phyloP scores from a whole-genome alignment of 768 basidiomycete species.

The Inosperma sp. region DNA sequence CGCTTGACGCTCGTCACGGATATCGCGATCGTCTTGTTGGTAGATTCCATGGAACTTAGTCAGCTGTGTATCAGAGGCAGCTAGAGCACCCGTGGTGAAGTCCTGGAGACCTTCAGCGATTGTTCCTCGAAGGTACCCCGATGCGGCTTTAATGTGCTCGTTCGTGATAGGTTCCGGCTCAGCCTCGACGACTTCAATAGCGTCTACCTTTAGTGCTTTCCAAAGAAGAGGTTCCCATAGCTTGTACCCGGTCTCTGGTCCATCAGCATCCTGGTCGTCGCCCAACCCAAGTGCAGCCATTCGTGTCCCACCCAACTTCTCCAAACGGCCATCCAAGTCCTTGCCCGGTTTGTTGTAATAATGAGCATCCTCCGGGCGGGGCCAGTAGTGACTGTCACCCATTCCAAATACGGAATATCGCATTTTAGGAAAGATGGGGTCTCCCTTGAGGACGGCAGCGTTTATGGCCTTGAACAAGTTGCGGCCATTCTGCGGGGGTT shows the following conservation, averaged over 20 bases:
- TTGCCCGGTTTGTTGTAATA: slow-evolving; percentile 98
- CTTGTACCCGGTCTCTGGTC: slow-evolving; percentile 93
- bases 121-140: slow-evolving; percentile 89
- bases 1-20: slow-evolving; percentile 90
- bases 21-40: slow-evolving; percentile 97
- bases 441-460: slow-evolving; percentile 54
- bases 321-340: slow-evolving; percentile 79
- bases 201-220: slow-evolving; percentile 92
- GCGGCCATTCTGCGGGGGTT: slow-evolving; percentile 95
- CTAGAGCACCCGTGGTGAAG: slow-evolving; percentile 82
- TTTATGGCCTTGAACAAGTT: slow-evolving; percentile 84
- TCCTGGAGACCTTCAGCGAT: slow-evolving; percentile 90
- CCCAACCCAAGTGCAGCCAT: slow-evolving; percentile 77
- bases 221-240: slow-evolving; percentile 90
- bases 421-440: slow-evolving; percentile 56
- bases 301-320: slow-evolving; percentile 74
- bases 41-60: slow-evolving; percentile 98
- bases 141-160: slow-evolving; percentile 98
- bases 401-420: slow-evolving; percentile 86
- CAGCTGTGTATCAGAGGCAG: slow-evolving; percentile 85
- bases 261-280: slow-evolving; percentile 97
- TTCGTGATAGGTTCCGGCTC: slow-evolving; percentile 98
- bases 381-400: slow-evolving; percentile 99
- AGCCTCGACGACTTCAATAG: slow-evolving; percentile 80
- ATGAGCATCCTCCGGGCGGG: slow-evolving; percentile 90